Evolutionary conservation across 805 yeast genomes (phyloP), one percentile per base, ranked within the genome.

Genomic region (Starmerella apicola): DNA sequence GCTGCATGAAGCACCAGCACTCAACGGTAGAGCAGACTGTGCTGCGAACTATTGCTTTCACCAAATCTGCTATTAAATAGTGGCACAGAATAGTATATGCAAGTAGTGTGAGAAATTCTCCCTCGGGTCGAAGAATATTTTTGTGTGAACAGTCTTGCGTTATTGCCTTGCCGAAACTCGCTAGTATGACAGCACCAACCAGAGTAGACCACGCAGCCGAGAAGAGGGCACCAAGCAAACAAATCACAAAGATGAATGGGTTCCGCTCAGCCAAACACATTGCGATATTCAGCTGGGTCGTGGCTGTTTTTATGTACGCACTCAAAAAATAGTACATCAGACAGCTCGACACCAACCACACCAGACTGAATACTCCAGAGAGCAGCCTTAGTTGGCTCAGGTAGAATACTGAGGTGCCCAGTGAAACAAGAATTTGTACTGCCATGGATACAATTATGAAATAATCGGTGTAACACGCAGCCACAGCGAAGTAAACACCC

Each of bases 1-100:
- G 67, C 16, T 80, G 71, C 59, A 81, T 70, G 60, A 83, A 86
- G 60, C 82, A 85, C 95, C 96, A 86, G 7, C 88, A 72, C 8
- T 95, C 95, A 56, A 72, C 86, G 16, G 84, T 74, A 20, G 94
- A 94, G 19, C 88, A 70, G 34, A 83, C 76, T 1, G 85, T 73
- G 18, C 79, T 81, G 54, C 86, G 94, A 27, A 84, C 76, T 13
- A 81, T 68, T 52, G 81, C 84, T 60, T 77, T 76, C 42, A 82
- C 65, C 16, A 85, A 91, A 60, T 84, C 95, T 22, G 91, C 71
- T 44, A 84, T 72, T 57, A 74, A 80, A 56, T 72, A 85, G 16
- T 94, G 94, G 4, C 88, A 80, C 58, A 86, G 82, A 48, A 84
- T 74, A 5, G 79, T 74, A 59, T 72, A 78, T 21, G 84, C 74